Evolutionary conservation across 805 yeast genomes (phyloP), one percentile per base, ranked within the genome.

Genomic region (Yarrowia keelungensis): DNA sequence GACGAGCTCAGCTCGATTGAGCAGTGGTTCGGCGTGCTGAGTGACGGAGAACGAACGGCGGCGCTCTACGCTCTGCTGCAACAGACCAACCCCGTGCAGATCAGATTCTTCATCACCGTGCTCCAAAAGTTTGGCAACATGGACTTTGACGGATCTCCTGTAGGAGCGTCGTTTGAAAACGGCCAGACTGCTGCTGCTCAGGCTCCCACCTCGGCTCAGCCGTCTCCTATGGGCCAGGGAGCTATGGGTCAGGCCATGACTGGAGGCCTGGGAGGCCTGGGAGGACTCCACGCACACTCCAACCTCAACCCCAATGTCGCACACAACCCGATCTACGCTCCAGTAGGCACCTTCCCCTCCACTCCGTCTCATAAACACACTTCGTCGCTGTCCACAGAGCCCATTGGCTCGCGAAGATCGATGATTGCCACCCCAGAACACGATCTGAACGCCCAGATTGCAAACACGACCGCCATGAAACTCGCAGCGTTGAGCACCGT

Each of bases 401-500:
- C 65, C 42, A 59, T 59, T 45, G 65, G 65, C 16, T 43, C 65
- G 8, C 22, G 65, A 8, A 5, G 65, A 14, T 59, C 68, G 46
- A 54, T 56, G 19, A 41, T 47, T 41, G 38, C 41, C 43, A 35
- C 58, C 10, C 47, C 74, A 58, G 68, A 61, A 36, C 59, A 70
- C 42, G 73, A 72, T 53, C 70, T 73, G 54, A 75, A 72, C 64
- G 73, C 74, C 14, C 78, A 76, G 67, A 75, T 77, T 38, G 71
- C 75, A 9, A 72, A 69, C 67, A 43, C 65, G 10, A 59, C 65
- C 8, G 84, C 85, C n/a, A 77, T 85, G 76, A 88, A 88, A 74
- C 78, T 88, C 71, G 89, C 89, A 5, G 91, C 91, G 0, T 80
- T 88, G 69, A 84, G 88, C 35, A 87, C 91, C 2, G 87, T 87